Conservation (phyloP, 1,139 yeast genomes). For the Blastobotrys illinoisensis region DNA sequence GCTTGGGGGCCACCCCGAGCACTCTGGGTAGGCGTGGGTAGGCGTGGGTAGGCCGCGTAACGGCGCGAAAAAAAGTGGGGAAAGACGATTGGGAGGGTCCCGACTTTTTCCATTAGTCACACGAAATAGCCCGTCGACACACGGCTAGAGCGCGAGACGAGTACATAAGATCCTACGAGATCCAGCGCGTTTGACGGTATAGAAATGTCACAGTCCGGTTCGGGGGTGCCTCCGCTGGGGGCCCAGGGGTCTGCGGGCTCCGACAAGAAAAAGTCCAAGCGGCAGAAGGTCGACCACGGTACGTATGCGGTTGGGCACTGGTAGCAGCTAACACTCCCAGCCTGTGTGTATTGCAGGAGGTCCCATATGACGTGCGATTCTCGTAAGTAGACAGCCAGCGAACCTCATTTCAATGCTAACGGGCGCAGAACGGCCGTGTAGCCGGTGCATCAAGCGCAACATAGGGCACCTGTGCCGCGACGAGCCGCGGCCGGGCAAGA, state of each 20-base stretch:
- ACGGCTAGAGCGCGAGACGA: neutral
- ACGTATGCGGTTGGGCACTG: neutral
- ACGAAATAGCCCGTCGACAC: neutral
- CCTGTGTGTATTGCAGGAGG: slow-evolving; percentile 88
- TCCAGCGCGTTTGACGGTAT: neutral
- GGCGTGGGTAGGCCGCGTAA: too few species aligned
- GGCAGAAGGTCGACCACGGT: slow-evolving; percentile 32
- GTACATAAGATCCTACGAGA: neutral
- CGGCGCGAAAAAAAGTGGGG: neutral
- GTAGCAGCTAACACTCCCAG: slow-evolving; percentile 28
- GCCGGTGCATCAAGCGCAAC: slow-evolving; percentile 78
- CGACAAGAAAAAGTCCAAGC: slow-evolving; percentile 10
- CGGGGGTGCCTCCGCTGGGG: neutral
- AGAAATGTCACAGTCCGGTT: neutral
- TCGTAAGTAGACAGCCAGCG: slow-evolving; percentile 8
- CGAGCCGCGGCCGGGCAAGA: slow-evolving; percentile 43
- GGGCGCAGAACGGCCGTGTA: slow-evolving; percentile 63
- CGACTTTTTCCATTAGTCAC: neutral
- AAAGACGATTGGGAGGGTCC: neutral
- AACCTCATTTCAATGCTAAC: neutral
- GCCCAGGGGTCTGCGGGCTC: neutral
- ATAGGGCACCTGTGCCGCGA: slow-evolving; percentile 88
- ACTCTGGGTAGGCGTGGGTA: too few species aligned
- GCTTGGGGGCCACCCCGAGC: too few species aligned
- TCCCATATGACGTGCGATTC: slow-evolving; percentile 91